These are phyloP conservation scores for Trichoderma koningiopsis DNA, from an alignment of 2,329 filamentous ascomycete genomes.

Conservation along the genomic window DNA sequence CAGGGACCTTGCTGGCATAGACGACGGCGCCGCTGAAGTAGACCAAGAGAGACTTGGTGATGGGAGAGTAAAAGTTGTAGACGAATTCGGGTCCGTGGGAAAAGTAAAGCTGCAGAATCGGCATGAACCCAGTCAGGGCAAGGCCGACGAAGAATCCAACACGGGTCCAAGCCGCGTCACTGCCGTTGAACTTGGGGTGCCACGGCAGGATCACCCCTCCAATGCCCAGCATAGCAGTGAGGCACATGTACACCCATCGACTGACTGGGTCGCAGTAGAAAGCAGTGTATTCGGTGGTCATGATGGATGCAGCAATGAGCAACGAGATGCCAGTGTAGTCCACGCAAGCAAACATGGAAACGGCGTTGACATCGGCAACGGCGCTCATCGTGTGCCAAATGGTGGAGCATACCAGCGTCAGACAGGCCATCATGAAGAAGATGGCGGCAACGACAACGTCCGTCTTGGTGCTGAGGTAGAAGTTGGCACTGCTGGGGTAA, in stretches of 20 bases:
- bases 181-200: conserved; percentile 91
- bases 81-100: conserved; percentile 80
- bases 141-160: conserved; percentile 91
- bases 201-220: conserved; percentile 91
- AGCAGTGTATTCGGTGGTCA: conserved; percentile 97
- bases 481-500: conserved; percentile 86
- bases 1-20: conserved; percentile 90
- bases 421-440: conserved; percentile 95
- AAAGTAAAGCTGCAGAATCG: conserved; percentile 78
- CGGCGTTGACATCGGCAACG: conserved; percentile 83
- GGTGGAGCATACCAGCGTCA: conserved; percentile 91
- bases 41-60: conserved; percentile 81
- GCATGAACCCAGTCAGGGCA: conserved; percentile 84
- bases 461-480: conserved; percentile 79
- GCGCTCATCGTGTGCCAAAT: conserved; percentile 99
- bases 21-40: conserved; percentile 83
- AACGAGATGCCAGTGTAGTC: conserved; percentile 98
- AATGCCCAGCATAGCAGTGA: conserved; percentile 79
- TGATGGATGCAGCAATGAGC: conserved; percentile 91
- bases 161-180: conserved; percentile 89
- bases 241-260: conserved; percentile 80
- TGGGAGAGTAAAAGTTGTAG: conserved; percentile 84
- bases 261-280: conserved; percentile 96
- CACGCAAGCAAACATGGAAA: conserved; percentile 95
- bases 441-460: conserved; percentile 89